These are phyloP conservation scores for Lachnellula cervina DNA, from an alignment of 2,329 filamentous ascomycete species.

Conservation along the genomic window DNA sequence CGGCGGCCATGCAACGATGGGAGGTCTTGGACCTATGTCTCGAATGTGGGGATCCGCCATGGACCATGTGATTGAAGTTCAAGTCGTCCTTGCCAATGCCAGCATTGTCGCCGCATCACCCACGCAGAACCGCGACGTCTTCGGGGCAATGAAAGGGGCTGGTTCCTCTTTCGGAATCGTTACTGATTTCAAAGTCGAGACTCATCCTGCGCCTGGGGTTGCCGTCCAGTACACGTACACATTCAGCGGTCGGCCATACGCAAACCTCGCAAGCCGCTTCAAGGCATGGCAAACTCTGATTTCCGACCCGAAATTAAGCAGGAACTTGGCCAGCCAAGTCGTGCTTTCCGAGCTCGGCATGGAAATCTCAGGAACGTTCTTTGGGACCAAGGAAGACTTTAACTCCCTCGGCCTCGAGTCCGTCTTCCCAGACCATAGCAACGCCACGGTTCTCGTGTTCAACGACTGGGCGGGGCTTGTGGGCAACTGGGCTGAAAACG, in stretches of 20 bases:
- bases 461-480: conserved; percentile 60
- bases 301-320: conserved; percentile 49
- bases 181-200: conserved; percentile 35
- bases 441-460: conserved; percentile 42
- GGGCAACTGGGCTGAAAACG: conserved; percentile 46
- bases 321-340: conserved; percentile 54
- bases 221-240: conserved; percentile 56
- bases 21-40: conserved; percentile 39
- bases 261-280: conserved; percentile 46
- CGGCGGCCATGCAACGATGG: conserved; percentile 52
- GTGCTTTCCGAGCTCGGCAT: conserved; percentile 49
- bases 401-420: conserved; percentile 44
- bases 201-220: conserved; percentile 50
- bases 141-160: conserved; percentile 33
- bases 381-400: conserved; percentile 54
- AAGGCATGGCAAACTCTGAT: conserved; percentile 55
- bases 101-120: conserved; percentile 25
- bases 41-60: conserved; percentile 47
- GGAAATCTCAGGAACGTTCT: conserved; percentile 56
- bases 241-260: conserved; percentile 44
- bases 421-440: conserved; percentile 39
- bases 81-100: conserved; percentile 40
- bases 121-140: conserved; percentile 27
- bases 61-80: conserved; percentile 43
- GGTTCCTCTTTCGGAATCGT: conserved; percentile 35